phyloP scores from a whole-genome alignment of 1,284 basidiomycete species.

The Ganoderma sinense region DNA sequence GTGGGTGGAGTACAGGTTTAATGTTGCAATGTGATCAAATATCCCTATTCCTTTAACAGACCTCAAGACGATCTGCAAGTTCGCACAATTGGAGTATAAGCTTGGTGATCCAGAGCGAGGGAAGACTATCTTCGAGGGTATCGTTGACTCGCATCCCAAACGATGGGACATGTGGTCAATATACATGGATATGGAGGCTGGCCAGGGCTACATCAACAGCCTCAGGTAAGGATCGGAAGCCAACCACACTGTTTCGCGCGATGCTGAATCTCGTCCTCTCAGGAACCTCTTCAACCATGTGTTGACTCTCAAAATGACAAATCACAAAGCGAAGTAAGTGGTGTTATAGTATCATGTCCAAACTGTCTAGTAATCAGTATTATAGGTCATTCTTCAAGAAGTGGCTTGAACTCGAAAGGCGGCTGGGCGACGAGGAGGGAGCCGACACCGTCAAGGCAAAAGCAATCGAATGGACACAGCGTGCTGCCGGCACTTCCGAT shows the following conservation, averaged over 20 bases:
- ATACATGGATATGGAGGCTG: conserved; percentile 96
- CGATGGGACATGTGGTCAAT: conserved; percentile 96
- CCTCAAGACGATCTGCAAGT: conserved; percentile 93
- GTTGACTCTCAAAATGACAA: conserved; percentile 87
- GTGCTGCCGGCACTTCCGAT: conserved; percentile 42
- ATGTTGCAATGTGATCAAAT: not conserved
- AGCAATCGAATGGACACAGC: conserved; percentile 89
- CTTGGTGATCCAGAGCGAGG: conserved; percentile 94
- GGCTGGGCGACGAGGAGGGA: conserved; percentile 88
- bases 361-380: conserved; percentile 8
- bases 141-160: conserved; percentile 94
- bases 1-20: conserved; percentile 56
- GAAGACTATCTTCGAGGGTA: conserved; percentile 95
- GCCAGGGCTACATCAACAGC: conserved; percentile 78
- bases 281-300: conserved; percentile 89
- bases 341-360: too few relatives aligned
- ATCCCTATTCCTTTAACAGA: conserved; percentile 56
- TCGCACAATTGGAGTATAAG: conserved; percentile 96
- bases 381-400: conserved; percentile 93
- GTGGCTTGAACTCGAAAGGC: conserved; percentile 91
- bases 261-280: not conserved
- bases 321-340: conserved; percentile 91
- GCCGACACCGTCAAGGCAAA: conserved; percentile 84
- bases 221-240: conserved; percentile 58
- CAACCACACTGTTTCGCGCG: not conserved